These are phyloP conservation scores for Aspergillus brunneoviolaceus DNA, from an alignment of 2,329 filamentous ascomycete genomes.

Conservation along the genomic window DNA sequence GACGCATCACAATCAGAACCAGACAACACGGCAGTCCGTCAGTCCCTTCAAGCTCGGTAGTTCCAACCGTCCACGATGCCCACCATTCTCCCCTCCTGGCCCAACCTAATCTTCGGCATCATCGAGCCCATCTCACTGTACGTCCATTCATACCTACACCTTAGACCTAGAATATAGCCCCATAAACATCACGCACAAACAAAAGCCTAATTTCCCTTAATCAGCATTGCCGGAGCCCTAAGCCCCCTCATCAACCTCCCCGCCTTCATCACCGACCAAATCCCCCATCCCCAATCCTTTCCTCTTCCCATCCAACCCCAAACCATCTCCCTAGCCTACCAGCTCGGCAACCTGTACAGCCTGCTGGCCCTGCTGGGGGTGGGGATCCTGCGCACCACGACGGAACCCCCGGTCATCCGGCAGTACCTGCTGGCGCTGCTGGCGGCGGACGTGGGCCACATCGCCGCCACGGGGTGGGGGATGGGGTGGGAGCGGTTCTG, in stretches of 20 bases:
- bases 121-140: constrained; percentile 69
- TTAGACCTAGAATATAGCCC: too few species aligned
- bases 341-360: constrained; percentile 70
- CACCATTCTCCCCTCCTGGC: constrained; percentile 59
- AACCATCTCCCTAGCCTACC: constrained; percentile 60
- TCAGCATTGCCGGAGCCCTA: constrained; percentile 60
- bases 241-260: constrained; percentile 57
- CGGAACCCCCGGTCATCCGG: constrained; percentile 64
- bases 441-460: constrained; percentile 66
- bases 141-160: constrained; percentile 26
- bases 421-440: constrained; percentile 67
- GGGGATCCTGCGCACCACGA: constrained; percentile 63
- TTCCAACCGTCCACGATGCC: constrained; percentile 18
- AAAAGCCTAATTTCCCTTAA: not conserved
- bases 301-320: constrained; percentile 28
- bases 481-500: constrained; percentile 58
- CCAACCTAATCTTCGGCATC: constrained; percentile 65
- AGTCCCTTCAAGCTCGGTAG: too few species aligned
- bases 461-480: constrained; percentile 60
- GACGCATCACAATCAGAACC: not conserved
- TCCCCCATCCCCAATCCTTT: constrained; percentile 38
- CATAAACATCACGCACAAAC: not conserved
- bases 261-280: constrained; percentile 65
- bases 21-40: not conserved
- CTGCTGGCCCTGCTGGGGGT: constrained; percentile 65